These are phyloP conservation scores for Pholiota adiposa DNA, from an alignment of 1,284 basidiomycete genomes.

Conservation along the genomic window DNA sequence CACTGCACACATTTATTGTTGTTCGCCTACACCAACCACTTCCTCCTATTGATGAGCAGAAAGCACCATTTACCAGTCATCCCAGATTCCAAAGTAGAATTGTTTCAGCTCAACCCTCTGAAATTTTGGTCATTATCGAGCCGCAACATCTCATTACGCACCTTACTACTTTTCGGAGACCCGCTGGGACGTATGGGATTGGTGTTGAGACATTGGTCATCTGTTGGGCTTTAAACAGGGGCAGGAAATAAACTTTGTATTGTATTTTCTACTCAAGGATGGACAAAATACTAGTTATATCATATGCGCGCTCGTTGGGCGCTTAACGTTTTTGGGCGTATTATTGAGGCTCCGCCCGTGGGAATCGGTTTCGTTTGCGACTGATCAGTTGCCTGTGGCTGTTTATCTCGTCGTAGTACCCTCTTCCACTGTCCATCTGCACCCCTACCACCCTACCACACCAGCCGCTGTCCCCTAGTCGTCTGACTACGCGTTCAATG, in stretches of 20 bases:
- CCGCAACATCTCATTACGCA: slow-evolving; percentile 27
- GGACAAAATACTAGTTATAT: neutral
- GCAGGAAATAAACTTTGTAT: neutral
- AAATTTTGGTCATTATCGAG: slow-evolving; percentile 23
- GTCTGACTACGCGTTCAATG: too few relatives aligned
- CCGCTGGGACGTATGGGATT: slow-evolving; percentile 24
- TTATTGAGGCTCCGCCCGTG: too few relatives aligned
- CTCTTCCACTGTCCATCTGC: too few relatives aligned
- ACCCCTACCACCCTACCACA: too few relatives aligned
- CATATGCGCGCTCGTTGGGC: neutral
- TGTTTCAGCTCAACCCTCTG: slow-evolving; percentile 16
- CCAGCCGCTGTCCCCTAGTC: too few relatives aligned
- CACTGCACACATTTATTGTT: slow-evolving; percentile 23
- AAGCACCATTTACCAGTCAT: slow-evolving; percentile 16
- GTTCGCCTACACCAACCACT: slow-evolving; percentile 20
- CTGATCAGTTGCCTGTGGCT: too few relatives aligned
- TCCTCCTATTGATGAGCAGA: slow-evolving; percentile 8
- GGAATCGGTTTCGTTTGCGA: too few relatives aligned
- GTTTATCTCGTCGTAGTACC: too few relatives aligned
- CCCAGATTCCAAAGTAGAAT: slow-evolving; percentile 9
- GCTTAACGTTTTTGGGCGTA: neutral
- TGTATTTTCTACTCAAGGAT: neutral
- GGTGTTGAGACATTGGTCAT: neutral
- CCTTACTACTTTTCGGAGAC: slow-evolving; percentile 20
- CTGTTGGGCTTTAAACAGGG: neutral